These are phyloP conservation scores for Mycena polygramma DNA, from an alignment of 768 basidiomycete species.

Conservation along the genomic window DNA sequence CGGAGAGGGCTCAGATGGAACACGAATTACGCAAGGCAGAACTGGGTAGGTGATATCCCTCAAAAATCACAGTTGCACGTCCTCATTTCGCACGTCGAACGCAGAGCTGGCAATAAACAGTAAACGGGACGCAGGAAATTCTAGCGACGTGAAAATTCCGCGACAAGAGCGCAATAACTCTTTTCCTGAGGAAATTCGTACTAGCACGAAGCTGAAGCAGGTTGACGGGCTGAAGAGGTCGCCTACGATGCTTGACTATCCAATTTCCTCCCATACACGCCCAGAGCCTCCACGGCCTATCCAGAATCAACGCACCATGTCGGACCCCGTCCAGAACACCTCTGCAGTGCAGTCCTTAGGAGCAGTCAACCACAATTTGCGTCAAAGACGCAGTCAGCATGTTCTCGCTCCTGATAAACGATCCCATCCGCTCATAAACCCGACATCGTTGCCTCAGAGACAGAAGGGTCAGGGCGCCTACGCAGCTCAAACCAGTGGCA, in stretches of 20 bases:
- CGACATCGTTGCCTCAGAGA: neutral
- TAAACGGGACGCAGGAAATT: neutral
- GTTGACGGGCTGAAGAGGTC: neutral
- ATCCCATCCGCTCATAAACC: neutral
- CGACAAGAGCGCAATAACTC: neutral
- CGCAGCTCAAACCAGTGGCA: neutral
- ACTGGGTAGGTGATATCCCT: neutral
- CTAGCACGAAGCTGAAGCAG: neutral
- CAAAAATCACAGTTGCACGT: neutral
- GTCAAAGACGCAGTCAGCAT: conserved; percentile 1
- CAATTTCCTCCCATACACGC: neutral
- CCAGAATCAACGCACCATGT: neutral
- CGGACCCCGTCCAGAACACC: neutral
- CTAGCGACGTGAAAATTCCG: neutral
- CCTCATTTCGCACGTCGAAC: no score
- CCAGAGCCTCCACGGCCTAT: neutral
- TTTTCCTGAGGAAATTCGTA: neutral
- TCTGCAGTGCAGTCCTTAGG: neutral
- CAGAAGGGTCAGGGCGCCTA: neutral
- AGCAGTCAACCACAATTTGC: neutral
- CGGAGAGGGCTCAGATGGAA: conserved; percentile 20
- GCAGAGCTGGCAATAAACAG: conserved; percentile 2
- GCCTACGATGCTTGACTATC: conserved; percentile 8
- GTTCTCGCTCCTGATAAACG: neutral
- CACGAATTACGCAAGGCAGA: conserved; percentile 6